Base-by-base conservation (phyloP, 371 early-diverging fungal genomes). In the Rhizopus sp. region DNA sequence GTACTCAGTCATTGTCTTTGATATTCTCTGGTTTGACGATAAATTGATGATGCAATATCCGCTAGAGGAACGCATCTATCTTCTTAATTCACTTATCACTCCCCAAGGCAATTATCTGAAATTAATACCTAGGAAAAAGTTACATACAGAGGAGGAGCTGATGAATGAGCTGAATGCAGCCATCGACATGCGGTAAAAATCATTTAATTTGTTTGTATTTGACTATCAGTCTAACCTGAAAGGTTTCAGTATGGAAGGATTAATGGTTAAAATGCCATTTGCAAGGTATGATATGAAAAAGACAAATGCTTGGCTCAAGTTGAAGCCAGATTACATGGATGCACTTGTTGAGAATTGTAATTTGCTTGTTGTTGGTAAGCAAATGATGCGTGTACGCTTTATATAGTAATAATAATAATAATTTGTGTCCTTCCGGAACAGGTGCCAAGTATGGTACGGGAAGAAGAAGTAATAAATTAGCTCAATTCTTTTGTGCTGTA, bases 251-350 rank as follows among this genome's bases (percentile, higher is more conserved):
- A 68, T 79, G 51, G 86, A 87, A 66, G 86, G 86, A 0, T 66
- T 92, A 39, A 81, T 90, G 30, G 65, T 92, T 38, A 92, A 92
- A 59, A 79, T 87, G 51, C 89, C 87, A 5, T 59, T 50, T 5
- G 77, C 85, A 0, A 37, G 47, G 0, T 92, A 92, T 71, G 50
- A 69, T 5, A 74, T 85, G 3, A 76, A 40, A 72, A 16, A 86
- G 29, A 68, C 72, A 31, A 63, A 75, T 23, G 68, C 73, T n/a
- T 93, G 93, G 91, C 50, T 91, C 17, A 93, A 93, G 55, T 60
- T 89, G 29, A 92, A 92, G 56, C 88, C 93, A 0, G 88, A 88
- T 29, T 91, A 89, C 55, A 73, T 91, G 31, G 87, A 88, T 50
- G 62, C 72, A 1, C 67, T 90, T 7, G 74, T 74, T 10, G 90